Evolutionary conservation across 371 early-diverging fungal genomes (phyloP), one percentile per base, ranked within the genome.

Genomic region (Mucor circinelloides): DNA sequence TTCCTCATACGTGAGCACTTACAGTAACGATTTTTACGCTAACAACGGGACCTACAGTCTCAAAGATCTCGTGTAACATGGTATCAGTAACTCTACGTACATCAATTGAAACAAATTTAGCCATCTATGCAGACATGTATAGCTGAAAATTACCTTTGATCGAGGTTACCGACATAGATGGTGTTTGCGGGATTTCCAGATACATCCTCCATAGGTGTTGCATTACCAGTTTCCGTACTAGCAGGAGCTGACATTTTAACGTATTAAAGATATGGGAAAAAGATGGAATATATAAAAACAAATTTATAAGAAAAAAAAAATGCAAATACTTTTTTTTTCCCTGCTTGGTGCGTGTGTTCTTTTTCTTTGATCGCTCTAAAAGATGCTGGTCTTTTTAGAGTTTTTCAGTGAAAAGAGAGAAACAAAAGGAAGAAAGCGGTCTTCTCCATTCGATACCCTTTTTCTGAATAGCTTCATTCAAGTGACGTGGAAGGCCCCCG

Each of bases 141-240:
- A 13, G 25, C 21, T 25, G 12, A 27, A 44, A 40, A 21, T 61
- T 64, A 83, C 83, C 89, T 88, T 63, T 89, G 91, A 80, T 95
- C 95, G 67, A 96, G 85, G 77, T 94, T 95, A 38, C 95, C 95
- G 31, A 95, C 94, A 69, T 95, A 96, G 31, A 94, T 76, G 19
- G 80, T 78, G 44, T 66, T 69, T 40, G 69, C 69, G 23, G 73
- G 68, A 57, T 67, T 71, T 25, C 68, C 61, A n/a, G 13, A 15
- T 31, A 38, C 32, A 25, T 69, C 59, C n/a, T 66, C 66, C 40
- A 42, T 56, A 32, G 40, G 65, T 58, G 30, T 21, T n/a, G 36
- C 31, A 23, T n/a, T 48, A 21, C 23, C 38, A 31, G 42, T 28
- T 8, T 64, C 64, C 28, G 31, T 40, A 23, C 32, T 48, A 56